Base-by-base conservation (phyloP, 192 early-diverging fungal genomes). In the Backusella tuberculispora region DNA sequence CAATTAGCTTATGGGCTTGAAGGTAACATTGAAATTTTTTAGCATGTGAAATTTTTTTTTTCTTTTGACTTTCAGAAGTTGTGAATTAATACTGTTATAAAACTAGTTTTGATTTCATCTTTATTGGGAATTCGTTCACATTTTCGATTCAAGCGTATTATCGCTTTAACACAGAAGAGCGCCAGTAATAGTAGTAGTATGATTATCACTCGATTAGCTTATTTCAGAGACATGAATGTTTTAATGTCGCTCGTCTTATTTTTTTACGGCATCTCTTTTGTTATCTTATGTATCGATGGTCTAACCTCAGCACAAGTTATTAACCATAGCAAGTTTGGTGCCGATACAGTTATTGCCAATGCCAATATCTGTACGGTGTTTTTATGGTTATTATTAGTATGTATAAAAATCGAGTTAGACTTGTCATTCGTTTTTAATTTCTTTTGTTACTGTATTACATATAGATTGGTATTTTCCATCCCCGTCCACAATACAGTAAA, bases 181-280 rank as follows among this genome's bases (percentile, higher is more conserved):
- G 17, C 38, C 38, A 42, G 48, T 45, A 47, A 26, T 19, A 66
- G 44, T n/a, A 65, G 42, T 4, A 74, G 66, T 46, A 19, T 64
- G 13, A 72, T 80, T 24, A 56, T 76, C 26, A 71, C 48, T 3
- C 76, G 67, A 53, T 53, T 80, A 14, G 46, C 60, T 21, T 80
- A 80, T 14, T 80, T 80, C 38, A 80, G 67, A 50, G 74, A 80
- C n/a, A 80, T 80, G 79, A 80, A 80, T 47, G 56, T 53, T 4
- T 44, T 80, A 37, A 19, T 80, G n/a, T 76, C 74, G 0, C 13
- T 76, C 29, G 12, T 56, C 21, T 37, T 80, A n/a, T 38, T 69
- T 56, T n/a, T 42, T 50, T 75, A 68, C n/a, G 70, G 63, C 21
- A 17, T 46, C 9, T 73, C 74, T 4, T 63, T 80, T 13, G 45